Evolutionary conservation across 192 early-diverging fungal genomes (phyloP), one percentile per base, ranked within the genome.

Genomic region (Entomortierella parvispora): DNA sequence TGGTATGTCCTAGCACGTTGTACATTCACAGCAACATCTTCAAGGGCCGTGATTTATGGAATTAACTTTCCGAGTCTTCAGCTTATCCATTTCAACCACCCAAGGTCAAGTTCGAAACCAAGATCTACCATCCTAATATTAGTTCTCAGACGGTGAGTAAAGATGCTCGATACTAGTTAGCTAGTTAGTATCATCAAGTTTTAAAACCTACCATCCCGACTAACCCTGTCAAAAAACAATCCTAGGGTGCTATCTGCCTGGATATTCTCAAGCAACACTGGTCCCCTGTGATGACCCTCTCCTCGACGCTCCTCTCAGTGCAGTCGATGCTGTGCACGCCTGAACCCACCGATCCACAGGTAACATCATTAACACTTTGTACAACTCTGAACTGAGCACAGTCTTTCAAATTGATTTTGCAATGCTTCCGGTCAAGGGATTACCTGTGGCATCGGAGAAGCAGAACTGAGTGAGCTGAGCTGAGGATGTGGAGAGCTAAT

Each of bases 241-340:
- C 33, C 52, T 68, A 77, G 74, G 74, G 74, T 8, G 74, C 64
- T 23, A 69, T 72, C 28, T 72, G 67, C 37, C 22, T 76, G 62
- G 84, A 93, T 72, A 91, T 93, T 50, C 78, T 94, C 31, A 93
- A 93, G 66, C 89, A 94, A 53, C 84, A 92, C 42, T 94, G 92
- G 92, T 86, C 86, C 9, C 92, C 92, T 3, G 91, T 90, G 0
- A 59, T 92, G 49, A 91, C 91, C 12, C 49, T 87, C 23, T 79
- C 80, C 5, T 81, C 83, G 17, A 82, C 83, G 7, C 47, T 87
- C 4, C 53, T 87, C 15, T 87, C 86, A 0, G 69, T 87, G 11
- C 83, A 84, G 48, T 66, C 83, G 5, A 49, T 87, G 18, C 62
- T 87, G 26, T 81, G 68, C 8, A 81, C 81, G 8, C 86, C 86